Conservation (phyloP, 2,329 filamentous ascomycete species). For the Madurella fahalii region DNA sequence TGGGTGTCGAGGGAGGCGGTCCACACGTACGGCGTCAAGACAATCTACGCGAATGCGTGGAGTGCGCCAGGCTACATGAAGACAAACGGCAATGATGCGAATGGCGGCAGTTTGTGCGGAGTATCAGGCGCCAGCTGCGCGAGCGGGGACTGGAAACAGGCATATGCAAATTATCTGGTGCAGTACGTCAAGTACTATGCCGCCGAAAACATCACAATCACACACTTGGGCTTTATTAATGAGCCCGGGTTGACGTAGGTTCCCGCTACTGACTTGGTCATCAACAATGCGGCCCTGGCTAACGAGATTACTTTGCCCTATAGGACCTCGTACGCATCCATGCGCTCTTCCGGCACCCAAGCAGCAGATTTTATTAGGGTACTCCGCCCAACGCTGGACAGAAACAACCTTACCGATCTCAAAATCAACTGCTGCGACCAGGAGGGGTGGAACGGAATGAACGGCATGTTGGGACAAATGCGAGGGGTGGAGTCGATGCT, state of each 20-base stretch:
- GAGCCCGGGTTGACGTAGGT: slow-evolving; percentile 30
- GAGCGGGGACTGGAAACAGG: slow-evolving; percentile 34
- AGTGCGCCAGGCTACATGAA: slow-evolving; percentile 34
- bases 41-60: slow-evolving; percentile 40
- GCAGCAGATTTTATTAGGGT: slow-evolving; percentile 38
- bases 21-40: slow-evolving; percentile 38
- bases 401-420: slow-evolving; percentile 31
- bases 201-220: slow-evolving; percentile 30
- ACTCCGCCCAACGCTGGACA: slow-evolving; percentile 40
- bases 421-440: slow-evolving; percentile 26
- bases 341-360: slow-evolving; percentile 36
- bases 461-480: slow-evolving; percentile 28
- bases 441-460: slow-evolving; percentile 16
- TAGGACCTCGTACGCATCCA: slow-evolving; percentile 29
- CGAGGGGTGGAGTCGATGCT: slow-evolving; percentile 37
- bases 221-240: slow-evolving; percentile 34
- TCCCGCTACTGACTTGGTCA: no score
- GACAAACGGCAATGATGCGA: slow-evolving; percentile 30
- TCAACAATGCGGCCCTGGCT: no score
- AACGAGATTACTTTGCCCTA: background rate
- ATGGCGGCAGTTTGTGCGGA: slow-evolving; percentile 31
- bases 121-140: slow-evolving; percentile 30
- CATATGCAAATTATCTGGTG: slow-evolving; percentile 36
- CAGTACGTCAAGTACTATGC: slow-evolving; percentile 35
- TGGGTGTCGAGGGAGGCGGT: slow-evolving; percentile 39